Percentiles rank a stretch among this genome's conserved stretches.
Conservation (phyloP, 2,329 filamentous ascomycete genomes). For the Phoma herbarum region DNA sequence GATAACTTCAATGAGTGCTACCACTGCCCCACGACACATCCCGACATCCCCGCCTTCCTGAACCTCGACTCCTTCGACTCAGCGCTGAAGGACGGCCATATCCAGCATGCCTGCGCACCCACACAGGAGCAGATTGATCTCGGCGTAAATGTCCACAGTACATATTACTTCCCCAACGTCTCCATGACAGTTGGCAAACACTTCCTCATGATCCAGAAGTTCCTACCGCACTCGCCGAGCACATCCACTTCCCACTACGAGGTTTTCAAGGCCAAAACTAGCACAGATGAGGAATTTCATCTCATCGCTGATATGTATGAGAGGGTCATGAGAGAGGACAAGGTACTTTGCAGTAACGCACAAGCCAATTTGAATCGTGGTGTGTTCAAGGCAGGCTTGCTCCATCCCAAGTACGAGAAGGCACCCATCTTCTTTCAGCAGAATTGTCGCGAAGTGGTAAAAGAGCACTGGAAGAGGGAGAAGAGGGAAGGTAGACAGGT, state of each 20-base stretch:
- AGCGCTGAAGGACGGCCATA: constrained; percentile 34
- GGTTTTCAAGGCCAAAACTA: constrained; percentile 67
- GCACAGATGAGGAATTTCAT: constrained; percentile 65
- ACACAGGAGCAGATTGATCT: constrained; percentile 30
- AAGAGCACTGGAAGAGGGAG: constrained; percentile 32
- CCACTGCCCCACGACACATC: constrained; percentile 67
- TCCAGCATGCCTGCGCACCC: constrained; percentile 37
- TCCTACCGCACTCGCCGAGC: constrained; percentile 62
- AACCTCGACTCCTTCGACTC: constrained; percentile 62
- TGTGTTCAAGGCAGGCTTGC: constrained; percentile 67
- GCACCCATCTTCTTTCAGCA: constrained; percentile 65
- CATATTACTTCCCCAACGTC: constrained; percentile 41
- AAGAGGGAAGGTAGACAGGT: constrained; percentile 28
- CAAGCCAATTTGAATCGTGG: constrained; percentile 68
- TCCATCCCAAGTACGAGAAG: constrained; percentile 68
- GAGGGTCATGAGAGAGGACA: constrained; percentile 70
- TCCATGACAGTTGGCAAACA: constrained; percentile 45
- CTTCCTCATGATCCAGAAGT: constrained; percentile 70
- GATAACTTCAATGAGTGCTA: constrained; percentile 75
- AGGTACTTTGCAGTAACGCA: constrained; percentile 65
- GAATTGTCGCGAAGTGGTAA: constrained; percentile 57
- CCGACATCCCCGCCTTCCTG: constrained; percentile 64
- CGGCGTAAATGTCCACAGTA: constrained; percentile 36
- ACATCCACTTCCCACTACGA: constrained; percentile 66
- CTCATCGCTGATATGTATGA: constrained; percentile 67